Evolutionary conservation across 441 rosid genomes (phyloP).

Genomic region (Populus hybrid): DNA sequence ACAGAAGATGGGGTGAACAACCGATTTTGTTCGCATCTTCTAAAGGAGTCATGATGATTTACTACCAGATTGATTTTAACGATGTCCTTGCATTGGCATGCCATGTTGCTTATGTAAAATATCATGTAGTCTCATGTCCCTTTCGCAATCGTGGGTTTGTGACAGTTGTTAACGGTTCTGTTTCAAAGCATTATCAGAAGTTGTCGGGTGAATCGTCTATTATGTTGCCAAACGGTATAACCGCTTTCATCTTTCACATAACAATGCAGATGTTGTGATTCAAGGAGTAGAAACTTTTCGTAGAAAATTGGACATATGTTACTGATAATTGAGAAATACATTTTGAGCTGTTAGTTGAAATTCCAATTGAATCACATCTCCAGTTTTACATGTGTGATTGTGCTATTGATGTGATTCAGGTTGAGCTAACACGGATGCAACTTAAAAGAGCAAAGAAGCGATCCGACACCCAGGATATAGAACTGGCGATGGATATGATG

Average conservation of each 20-base stretch:
- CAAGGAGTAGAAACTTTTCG: background rate
- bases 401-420: slow-evolving; percentile 31
- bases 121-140: background rate
- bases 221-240: background rate
- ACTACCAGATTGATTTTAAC: background rate
- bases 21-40: background rate
- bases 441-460: slow-evolving; percentile 55
- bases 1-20: background rate
- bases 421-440: slow-evolving; percentile 51
- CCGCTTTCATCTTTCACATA: background rate
- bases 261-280: background rate
- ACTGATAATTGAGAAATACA: background rate
- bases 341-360: background rate
- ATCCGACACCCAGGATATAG: slow-evolving; percentile 79
- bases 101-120: background rate
- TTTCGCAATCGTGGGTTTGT: background rate
- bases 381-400: background rate
- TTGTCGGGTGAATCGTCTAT: background rate
- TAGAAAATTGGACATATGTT: background rate
- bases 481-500: slow-evolving; percentile 83
- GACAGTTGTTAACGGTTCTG: background rate
- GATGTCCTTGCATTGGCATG: background rate
- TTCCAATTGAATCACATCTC: background rate
- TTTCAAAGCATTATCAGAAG: background rate
- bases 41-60: background rate